Evolutionary conservation across 176 grass and related monocot genomes (phyloP).

Genomic region (Oryza glumipatula): DNA sequence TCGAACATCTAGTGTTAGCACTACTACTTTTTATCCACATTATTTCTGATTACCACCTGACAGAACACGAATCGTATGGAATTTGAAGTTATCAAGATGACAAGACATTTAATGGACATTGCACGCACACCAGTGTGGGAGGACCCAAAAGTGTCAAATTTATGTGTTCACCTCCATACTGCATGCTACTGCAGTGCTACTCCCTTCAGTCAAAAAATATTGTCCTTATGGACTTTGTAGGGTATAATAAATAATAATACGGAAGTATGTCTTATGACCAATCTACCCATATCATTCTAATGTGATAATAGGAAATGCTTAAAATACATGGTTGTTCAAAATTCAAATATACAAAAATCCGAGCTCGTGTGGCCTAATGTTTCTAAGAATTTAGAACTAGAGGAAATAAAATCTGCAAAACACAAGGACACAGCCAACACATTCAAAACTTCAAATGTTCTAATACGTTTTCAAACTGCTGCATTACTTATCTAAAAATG

Average conservation of each 20-base stretch:
- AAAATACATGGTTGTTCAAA: neutral
- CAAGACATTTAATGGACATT: neutral
- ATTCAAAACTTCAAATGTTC: slow-evolving; percentile 11
- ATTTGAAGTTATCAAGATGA: neutral
- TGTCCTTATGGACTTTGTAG: neutral
- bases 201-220: neutral
- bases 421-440: neutral
- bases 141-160: neutral
- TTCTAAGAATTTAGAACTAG: slow-evolving; percentile 8
- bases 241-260: neutral
- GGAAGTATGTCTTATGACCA: neutral
- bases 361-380: neutral
- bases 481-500: neutral
- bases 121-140: neutral
- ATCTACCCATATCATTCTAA: neutral
- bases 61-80: neutral
- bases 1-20: neutral
- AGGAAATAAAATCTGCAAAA: slow-evolving; percentile 11
- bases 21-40: neutral
- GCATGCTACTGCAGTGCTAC: neutral
- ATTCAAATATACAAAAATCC: neutral
- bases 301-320: neutral
- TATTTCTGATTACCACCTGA: neutral
- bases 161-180: neutral
- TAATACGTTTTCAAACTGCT: slow-evolving; percentile 18